Conservation (phyloP, 2,329 filamentous ascomycete species). For the Leptographium lundbergii region DNA sequence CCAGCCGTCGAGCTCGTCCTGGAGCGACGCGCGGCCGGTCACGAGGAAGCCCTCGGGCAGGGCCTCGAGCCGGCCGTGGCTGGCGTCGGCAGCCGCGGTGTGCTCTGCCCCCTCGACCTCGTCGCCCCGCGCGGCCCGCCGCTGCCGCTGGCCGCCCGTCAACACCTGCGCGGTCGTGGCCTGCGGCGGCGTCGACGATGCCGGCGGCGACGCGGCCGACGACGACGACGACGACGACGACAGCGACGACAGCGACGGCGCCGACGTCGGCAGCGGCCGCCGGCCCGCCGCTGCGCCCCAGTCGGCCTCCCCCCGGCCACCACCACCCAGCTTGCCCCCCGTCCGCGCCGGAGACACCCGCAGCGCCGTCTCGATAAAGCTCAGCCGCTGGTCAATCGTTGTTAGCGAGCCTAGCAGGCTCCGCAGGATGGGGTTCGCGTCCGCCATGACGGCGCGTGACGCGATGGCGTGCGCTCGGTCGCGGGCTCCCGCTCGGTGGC, state of each 20-base stretch:
- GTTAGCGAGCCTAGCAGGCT: constrained; percentile 16
- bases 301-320: too few species aligned
- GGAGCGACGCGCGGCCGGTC: constrained; percentile 20
- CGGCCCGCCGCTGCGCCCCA: neutral
- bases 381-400: constrained; percentile 19
- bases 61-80: constrained; percentile 16
- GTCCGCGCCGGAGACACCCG: constrained; percentile 2
- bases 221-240: neutral
- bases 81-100: constrained; percentile 1
- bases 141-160: too few species aligned
- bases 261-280: neutral
- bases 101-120: too few species aligned
- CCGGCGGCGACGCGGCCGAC: neutral
- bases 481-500: too few species aligned
- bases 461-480: neutral
- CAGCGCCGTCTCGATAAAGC: constrained; percentile 16
- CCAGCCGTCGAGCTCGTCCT: constrained; percentile 23
- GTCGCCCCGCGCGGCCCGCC: too few species aligned
- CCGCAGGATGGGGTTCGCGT: constrained; percentile 9
- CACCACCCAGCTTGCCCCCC: neutral
- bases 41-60: constrained; percentile 22
- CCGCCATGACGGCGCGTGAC: constrained; percentile 2
- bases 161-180: neutral
- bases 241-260: neutral
- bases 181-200: neutral